Evolutionary conservation across 495 filamentous ascomycete genomes (phyloP).

Genomic region (Aspergillus haitiensis): DNA sequence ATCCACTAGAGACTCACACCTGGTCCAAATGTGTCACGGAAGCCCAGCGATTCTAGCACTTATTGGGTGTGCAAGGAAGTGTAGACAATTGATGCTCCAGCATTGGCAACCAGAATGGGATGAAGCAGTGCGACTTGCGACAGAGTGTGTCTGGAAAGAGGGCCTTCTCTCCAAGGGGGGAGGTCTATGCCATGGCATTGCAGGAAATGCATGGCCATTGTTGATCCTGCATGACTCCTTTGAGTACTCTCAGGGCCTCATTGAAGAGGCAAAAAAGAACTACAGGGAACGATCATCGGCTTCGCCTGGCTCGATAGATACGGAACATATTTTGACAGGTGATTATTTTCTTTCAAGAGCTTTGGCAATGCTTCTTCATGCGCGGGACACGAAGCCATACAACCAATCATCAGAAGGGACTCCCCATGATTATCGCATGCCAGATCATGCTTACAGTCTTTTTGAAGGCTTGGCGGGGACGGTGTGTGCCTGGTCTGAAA

Average conservation of each 20-base stretch:
- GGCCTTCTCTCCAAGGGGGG: conserved; percentile 51
- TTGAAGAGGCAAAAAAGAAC: conserved; percentile 27
- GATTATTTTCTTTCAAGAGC: conserved; percentile 47
- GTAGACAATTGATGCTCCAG: conserved; percentile 24
- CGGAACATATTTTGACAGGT: conserved; percentile 25
- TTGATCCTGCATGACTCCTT: conserved; percentile 39
- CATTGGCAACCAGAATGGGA: conserved; percentile 48
- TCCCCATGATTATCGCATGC: conserved; percentile 41
- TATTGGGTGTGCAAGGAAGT: conserved; percentile 35
- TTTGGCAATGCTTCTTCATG: conserved; percentile 43
- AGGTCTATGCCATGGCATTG: conserved; percentile 48
- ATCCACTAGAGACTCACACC: conserved; percentile 26
- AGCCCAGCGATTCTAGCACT: conserved; percentile 44
- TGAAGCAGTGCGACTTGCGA: conserved; percentile 34
- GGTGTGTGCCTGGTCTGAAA: conserved; percentile 49
- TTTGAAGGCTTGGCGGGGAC: conserved; percentile 49
- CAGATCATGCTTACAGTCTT: conserved; percentile 45
- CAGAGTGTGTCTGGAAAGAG: conserved; percentile 49
- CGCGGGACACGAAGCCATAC: conserved; percentile 44
- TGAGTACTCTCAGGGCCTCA: conserved; percentile 28
- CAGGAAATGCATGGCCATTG: conserved; percentile 48
- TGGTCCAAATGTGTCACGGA: conserved; percentile 52
- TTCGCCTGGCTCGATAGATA: conserved; percentile 5
- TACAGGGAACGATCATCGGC: conserved; percentile 23
- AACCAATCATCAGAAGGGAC: conserved; percentile 20